Percentiles rank a stretch among this genome's conserved stretches.
Conservation (phyloP, 169 alveolate genomes). For the Eimeria necatrix region DNA sequence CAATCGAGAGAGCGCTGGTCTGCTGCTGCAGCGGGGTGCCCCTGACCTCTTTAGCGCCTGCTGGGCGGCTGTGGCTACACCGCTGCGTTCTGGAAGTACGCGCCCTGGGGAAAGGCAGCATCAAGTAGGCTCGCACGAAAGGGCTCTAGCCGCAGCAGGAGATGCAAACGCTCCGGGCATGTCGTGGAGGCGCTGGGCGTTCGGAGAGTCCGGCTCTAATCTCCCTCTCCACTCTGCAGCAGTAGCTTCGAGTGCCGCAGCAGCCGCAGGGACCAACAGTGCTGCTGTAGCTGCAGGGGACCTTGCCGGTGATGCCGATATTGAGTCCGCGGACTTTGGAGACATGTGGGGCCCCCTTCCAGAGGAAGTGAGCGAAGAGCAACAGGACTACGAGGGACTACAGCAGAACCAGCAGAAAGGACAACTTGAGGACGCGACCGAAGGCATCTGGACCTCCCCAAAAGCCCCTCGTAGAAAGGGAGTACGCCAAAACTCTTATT, state of each 20-base stretch:
- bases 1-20: conserved; percentile 11
- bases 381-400: neutral
- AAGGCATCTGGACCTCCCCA: neutral
- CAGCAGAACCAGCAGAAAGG: conserved; percentile 14
- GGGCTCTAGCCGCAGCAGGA: conserved; percentile 53
- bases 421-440: neutral
- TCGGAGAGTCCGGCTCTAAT: conserved; percentile 2
- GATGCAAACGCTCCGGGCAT: conserved; percentile 57
- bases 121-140: conserved; percentile 58
- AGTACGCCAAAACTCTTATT: neutral
- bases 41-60: conserved; percentile 57
- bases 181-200: conserved; percentile 73
- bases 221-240: conserved; percentile 26
- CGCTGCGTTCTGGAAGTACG: conserved; percentile 33
- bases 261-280: neutral
- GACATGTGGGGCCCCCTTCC: conserved; percentile 64
- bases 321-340: conserved; percentile 58
- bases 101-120: conserved; percentile 37
- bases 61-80: conserved; percentile 67
- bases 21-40: conserved; percentile 54
- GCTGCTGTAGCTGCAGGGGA: neutral
- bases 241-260: conserved; percentile 47
- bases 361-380: conserved; percentile 17
- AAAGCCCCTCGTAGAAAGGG: conserved; percentile 8
- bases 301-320: neutral